Evolutionary conservation across 306 rosid species (phyloP), one percentile per base, ranked within the genome.

Genomic region (Luffa acutangula): DNA sequence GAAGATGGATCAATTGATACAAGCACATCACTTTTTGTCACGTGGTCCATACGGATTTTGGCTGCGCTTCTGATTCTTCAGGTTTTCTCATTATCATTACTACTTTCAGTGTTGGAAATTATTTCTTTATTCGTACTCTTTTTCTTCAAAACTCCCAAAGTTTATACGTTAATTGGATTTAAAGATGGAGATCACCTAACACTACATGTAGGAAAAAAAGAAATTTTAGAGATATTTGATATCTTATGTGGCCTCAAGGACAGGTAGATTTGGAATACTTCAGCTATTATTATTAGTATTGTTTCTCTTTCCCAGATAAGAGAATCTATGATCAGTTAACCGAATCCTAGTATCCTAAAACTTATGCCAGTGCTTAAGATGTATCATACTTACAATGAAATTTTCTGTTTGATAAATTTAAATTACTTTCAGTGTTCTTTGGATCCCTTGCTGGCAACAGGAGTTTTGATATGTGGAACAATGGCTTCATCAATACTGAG

Each of bases 1-100:
- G 97, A 95, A 86, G 94, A 91, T 51, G 99, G 99, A 83, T 87
- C 96, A 34, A 88, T 95, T 79, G 93, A 95, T 80, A 67, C 62
- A 58, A 91, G 86, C 85, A 93, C 93, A 59, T 85, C 98, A 72
- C 80, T 84, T 59, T 93, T 93, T 80, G 99, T 93, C 64, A 88
- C 87, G 43, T 93, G 99, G 97, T 83, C 97, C 81, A 86, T 95
- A 60, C 88, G 96, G 41, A 80, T 88, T 77, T 57, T 95, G 82
- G 94, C 94, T 51, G 83, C 82, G 49, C 54, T 90, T 64, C 76
- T 90, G 87, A 91, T 90, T 83, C 89, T 90, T 76, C 97, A 92
- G 98, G 97, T 92, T 74, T 79, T 78, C 56, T 77, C 79, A 39
- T 36, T 52, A 15, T 33, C 21, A 34, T 76, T 36, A 76, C 64